Base-by-base conservation (phyloP, 2,329 filamentous ascomycete genomes). In the Neobulgaria alba region DNA sequence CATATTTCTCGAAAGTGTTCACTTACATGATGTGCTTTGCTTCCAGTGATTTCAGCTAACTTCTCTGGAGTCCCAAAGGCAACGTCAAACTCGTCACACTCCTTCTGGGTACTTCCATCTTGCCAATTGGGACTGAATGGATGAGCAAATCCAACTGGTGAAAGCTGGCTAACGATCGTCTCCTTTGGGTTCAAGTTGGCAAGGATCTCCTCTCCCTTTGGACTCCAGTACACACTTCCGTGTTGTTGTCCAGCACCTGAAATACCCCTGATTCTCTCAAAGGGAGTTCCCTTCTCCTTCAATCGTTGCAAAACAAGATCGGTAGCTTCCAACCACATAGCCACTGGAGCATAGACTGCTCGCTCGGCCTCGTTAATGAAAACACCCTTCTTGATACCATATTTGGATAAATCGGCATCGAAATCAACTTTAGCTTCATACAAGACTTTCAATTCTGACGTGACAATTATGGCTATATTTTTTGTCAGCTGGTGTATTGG, bases 241-340 rank as follows among this genome's bases (percentile, higher is more conserved):
- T 96, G 92, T 69, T 98, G 92, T 74, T 96, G 93, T 40, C 92
- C 89, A 12, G 90, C 89, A 48, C 88, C 92, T 56, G 85, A 90
- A 53, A 98, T 74, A 20, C 86, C 90, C 57, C 75, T 78, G 49
- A 98, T 79, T 38, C 76, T 75, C 38, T 71, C 65, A 55, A 95
- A 82, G 51, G 88, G 82, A 41, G 86, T 74, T 1, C 79, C 78
- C 45, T 78, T 73, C 31, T 78, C 72, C 52, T 75, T 72, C 47
- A 98, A 71, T 12, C 84, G 79, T 35, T 71, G 65, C 41, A 96
- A 73, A 12, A 95, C 87, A 14, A 90, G 76, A 59, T 96, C 88
- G 33, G 96, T 67, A 16, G 90, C 86, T 63, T 96, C 90, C 45
- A 96, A 75, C 85, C 88, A 98, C 77, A 96, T 78, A 38, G 85